A percentile compares a stretch with the other conserved stretches of the same genome.
phyloP scores from a whole-genome alignment of 352 stramenopile species.

The Phytopythium sindhum region DNA sequence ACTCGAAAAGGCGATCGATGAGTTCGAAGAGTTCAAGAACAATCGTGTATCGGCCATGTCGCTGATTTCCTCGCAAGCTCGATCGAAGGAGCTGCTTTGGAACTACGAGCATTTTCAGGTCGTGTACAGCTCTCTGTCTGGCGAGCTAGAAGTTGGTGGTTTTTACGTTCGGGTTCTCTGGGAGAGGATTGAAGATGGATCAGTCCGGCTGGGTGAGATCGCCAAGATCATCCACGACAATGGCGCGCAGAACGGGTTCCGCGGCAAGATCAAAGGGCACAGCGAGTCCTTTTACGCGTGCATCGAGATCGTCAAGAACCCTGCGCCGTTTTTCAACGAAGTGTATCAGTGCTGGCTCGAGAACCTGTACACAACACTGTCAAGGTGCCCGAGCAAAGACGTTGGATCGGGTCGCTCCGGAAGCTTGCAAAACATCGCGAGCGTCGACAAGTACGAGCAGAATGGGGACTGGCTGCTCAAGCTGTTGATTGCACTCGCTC shows the following conservation, averaged over 20 bases:
- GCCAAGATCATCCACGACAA: constrained; percentile 37
- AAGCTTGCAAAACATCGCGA: constrained; percentile 8
- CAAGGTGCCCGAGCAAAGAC: not conserved
- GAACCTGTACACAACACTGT: constrained; percentile 41
- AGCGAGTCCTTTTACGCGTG: constrained; percentile 59
- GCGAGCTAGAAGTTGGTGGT: constrained; percentile 59
- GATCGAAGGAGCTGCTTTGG: constrained; percentile 34
- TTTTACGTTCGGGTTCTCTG: constrained; percentile 76
- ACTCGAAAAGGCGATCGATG: constrained; percentile 40
- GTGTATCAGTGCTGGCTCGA: constrained; percentile 85
- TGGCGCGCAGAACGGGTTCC: constrained; percentile 30
- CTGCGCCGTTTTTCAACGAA: constrained; percentile 64
- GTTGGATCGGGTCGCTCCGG: not conserved
- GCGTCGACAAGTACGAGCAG: constrained; percentile 27
- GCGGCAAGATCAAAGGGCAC: constrained; percentile 38
- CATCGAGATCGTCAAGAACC: constrained; percentile 63
- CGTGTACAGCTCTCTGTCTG: constrained; percentile 52
- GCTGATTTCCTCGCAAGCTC: constrained; percentile 22
- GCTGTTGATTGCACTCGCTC: constrained; percentile 60
- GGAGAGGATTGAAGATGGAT: constrained; percentile 66
- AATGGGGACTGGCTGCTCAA: constrained; percentile 62
- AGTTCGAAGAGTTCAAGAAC: constrained; percentile 49
- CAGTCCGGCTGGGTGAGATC: constrained; percentile 54
- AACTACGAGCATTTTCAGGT: constrained; percentile 72
- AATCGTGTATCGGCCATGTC: constrained; percentile 19